phyloP scores from a whole-genome alignment of 108 stramenopile genomes.

The Cyclotella sp. region DNA sequence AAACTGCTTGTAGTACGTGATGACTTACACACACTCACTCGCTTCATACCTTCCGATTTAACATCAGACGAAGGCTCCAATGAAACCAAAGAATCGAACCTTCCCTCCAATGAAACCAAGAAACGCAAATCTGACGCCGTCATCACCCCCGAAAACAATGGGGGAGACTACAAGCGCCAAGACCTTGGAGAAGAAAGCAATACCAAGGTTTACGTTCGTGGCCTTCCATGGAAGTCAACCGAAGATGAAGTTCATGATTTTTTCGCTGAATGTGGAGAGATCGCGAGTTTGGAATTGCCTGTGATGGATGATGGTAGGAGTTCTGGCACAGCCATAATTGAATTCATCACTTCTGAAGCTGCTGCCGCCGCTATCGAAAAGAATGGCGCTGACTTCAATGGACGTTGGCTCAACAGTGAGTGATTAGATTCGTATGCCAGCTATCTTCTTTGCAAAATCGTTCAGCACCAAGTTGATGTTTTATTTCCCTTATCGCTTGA shows the following conservation, averaged over 20 bases:
- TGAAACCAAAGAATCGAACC: conserved; percentile 53
- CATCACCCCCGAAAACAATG: conserved; percentile 14
- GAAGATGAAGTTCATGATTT: conserved; percentile 92
- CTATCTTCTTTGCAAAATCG: background rate
- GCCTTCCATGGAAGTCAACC: conserved; percentile 92
- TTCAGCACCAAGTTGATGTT: background rate
- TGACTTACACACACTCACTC: background rate
- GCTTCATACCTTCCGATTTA: background rate
- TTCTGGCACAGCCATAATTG: conserved; percentile 89
- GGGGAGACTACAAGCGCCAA: conserved; percentile 30
- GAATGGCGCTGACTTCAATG: conserved; percentile 91
- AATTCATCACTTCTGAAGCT: conserved; percentile 65
- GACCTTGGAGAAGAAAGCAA: conserved; percentile 37
- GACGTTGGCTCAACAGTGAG: conserved; percentile 84
- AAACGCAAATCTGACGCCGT: conserved; percentile 79
- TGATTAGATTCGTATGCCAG: background rate
- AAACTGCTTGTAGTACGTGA: background rate
- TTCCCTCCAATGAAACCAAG: conserved; percentile 37
- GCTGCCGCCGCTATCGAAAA: conserved; percentile 83
- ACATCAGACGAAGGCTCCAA: conserved; percentile 25
- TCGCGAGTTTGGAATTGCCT: conserved; percentile 83
- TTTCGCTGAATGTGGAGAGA: conserved; percentile 87
- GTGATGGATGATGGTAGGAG: conserved; percentile 84
- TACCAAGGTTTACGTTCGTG: conserved; percentile 88
- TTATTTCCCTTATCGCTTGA: background rate